These are phyloP conservation scores for Chrysosporium queenslandicum DNA, from an alignment of 2,329 filamentous ascomycete species.

Conservation along the genomic window DNA sequence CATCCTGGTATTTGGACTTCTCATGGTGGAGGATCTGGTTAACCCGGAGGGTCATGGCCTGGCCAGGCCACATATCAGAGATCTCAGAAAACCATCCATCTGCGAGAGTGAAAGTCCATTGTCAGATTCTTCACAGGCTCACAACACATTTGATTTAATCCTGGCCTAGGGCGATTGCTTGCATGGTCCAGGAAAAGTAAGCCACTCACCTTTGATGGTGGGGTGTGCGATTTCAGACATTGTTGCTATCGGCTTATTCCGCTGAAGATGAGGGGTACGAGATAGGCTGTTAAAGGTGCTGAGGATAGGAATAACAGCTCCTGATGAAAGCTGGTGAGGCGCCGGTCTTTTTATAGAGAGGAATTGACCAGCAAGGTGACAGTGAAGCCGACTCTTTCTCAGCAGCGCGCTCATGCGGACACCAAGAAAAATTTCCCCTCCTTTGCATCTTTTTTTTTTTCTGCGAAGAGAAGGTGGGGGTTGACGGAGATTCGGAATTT, in stretches of 20 bases:
- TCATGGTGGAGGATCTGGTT: constrained; percentile 98
- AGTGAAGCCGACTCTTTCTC: neutral
- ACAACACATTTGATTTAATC: neutral
- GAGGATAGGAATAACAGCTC: neutral
- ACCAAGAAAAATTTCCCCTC: constrained; percentile 6
- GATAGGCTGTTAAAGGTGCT: neutral
- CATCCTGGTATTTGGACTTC: constrained; percentile 98
- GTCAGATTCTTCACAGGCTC: neutral
- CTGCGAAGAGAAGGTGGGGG: neutral
- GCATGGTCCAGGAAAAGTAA: neutral
- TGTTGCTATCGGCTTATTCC: constrained; percentile 25
- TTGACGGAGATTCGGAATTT: neutral
- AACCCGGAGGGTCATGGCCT: constrained; percentile 97
- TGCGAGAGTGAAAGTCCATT: constrained; percentile 31
- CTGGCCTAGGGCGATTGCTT: constrained; percentile 4
- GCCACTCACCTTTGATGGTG: constrained; percentile 60
- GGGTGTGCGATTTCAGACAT: constrained; percentile 65
- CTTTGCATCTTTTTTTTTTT: neutral
- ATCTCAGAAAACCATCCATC: constrained; percentile 99
- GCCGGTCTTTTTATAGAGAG: neutral
- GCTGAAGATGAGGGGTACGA: neutral
- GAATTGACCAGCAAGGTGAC: neutral
- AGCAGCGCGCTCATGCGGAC: neutral
- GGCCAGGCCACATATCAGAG: constrained; percentile 97
- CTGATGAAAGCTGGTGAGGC: neutral